Conservation (phyloP, 202 grass and related monocot species). For the Cymbopogon flexuosus region DNA sequence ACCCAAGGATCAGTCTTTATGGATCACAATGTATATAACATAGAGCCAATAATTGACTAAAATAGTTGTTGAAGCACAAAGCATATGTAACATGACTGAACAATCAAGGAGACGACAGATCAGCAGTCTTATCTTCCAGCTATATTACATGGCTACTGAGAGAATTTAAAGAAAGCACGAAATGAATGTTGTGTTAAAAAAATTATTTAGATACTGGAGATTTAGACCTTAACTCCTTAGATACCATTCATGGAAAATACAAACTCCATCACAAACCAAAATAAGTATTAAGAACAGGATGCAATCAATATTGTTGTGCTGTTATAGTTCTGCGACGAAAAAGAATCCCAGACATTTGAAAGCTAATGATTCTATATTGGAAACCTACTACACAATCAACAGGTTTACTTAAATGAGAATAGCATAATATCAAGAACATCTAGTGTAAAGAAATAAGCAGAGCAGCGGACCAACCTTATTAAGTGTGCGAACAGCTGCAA, state of each 20-base stretch:
- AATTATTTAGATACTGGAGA: not conserved
- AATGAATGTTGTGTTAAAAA: not conserved
- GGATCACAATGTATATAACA: not conserved
- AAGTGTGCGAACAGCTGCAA: slow-evolving; percentile 89
- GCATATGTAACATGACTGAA: not conserved
- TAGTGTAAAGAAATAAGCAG: not conserved
- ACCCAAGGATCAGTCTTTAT: not conserved
- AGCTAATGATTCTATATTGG: not conserved
- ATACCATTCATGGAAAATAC: not conserved
- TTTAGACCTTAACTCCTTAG: not conserved
- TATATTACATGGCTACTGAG: not conserved
- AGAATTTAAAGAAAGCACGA: not conserved
- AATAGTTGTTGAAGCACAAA: not conserved
- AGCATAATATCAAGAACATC: not conserved
- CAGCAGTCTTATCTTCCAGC: not conserved
- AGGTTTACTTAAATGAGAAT: not conserved
- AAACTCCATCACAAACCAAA: not conserved
- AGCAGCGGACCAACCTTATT: slow-evolving; percentile 59
- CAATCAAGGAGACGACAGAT: not conserved
- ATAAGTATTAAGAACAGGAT: not conserved
- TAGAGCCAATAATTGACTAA: not conserved
- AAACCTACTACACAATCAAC: not conserved
- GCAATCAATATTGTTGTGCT: not conserved
- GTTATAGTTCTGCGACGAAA: not conserved
- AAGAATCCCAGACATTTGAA: not conserved